A percentile compares a stretch with the other conserved stretches of the same genome.
Conservation (phyloP, 371 early-diverging fungal species). For the Basidiobolus meristosporus region DNA sequence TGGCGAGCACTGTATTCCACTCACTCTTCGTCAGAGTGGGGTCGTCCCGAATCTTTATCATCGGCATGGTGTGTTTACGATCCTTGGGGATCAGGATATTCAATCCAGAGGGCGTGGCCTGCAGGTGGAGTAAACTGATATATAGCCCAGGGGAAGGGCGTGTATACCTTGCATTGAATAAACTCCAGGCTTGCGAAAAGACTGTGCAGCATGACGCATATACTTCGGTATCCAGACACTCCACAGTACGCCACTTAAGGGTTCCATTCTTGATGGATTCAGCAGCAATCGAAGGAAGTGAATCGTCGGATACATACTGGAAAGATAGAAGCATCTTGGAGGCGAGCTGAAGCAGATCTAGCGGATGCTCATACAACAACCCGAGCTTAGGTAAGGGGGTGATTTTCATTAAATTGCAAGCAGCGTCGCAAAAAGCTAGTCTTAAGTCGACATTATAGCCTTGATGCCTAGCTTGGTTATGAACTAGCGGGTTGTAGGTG, state of each 20-base stretch:
- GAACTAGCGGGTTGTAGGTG: not conserved
- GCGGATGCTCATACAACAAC: not conserved
- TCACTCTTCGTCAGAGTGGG: conserved; percentile 5
- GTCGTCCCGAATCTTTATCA: conserved; percentile 13
- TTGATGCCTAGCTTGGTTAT: not conserved
- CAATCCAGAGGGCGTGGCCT: conserved; percentile 14
- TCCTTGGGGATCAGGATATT: conserved; percentile 13
- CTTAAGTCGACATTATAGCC: not conserved
- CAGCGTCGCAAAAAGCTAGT: not conserved
- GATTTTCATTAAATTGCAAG: not conserved
- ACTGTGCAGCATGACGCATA: too few relatives aligned
- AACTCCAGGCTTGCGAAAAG: too few relatives aligned
- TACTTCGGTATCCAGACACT: not conserved
- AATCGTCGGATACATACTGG: not conserved
- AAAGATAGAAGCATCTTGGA: not conserved
- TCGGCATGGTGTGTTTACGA: conserved; percentile 12
- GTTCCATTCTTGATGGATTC: not conserved
- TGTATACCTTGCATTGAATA: conserved; percentile 5
- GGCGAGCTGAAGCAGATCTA: not conserved
- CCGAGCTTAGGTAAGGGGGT: not conserved
- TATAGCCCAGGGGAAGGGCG: conserved; percentile 15
- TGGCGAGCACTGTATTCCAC: conserved; percentile 7
- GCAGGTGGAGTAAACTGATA: conserved; percentile 13
- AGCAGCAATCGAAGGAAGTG: not conserved
- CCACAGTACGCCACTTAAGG: not conserved